Evolutionary conservation across 2,329 filamentous ascomycete genomes (phyloP).

Genomic region (Trichoderma sp.): DNA sequence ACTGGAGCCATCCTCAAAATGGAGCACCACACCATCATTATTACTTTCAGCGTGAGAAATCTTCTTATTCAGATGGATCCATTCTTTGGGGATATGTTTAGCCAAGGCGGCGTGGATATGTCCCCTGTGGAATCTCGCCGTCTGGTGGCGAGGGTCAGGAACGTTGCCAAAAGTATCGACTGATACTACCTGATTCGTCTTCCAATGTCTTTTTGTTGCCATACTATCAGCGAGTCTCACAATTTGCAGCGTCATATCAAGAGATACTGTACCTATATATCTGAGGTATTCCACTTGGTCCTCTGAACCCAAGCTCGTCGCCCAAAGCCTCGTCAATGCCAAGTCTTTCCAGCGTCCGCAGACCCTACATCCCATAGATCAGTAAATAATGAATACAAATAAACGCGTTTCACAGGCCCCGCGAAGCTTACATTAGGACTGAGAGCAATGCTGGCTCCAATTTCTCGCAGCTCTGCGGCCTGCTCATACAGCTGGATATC

Average conservation of each 20-base stretch:
- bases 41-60: constrained; percentile 36
- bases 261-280: neutral
- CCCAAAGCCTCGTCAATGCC: constrained; percentile 48
- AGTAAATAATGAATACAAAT: neutral
- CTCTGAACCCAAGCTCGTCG: constrained; percentile 44
- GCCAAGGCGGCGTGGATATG: constrained; percentile 52
- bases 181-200: constrained; percentile 48
- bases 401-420: constrained; percentile 23
- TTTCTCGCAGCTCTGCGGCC: constrained; percentile 47
- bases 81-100: constrained; percentile 44
- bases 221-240: neutral
- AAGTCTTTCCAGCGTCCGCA: constrained; percentile 53
- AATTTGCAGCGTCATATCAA: too few species aligned
- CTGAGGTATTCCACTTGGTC: constrained; percentile 29
- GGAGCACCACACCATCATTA: constrained; percentile 33
- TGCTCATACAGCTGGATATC: constrained; percentile 53
- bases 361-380: constrained; percentile 31
- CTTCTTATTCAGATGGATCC: constrained; percentile 48
- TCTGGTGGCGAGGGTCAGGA: constrained; percentile 43
- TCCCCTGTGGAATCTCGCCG: constrained; percentile 48
- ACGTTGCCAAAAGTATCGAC: constrained; percentile 45
- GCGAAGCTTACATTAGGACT: constrained; percentile 45
- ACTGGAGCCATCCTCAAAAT: constrained; percentile 49
- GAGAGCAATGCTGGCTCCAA: constrained; percentile 51
- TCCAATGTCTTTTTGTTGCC: constrained; percentile 42